Base-by-base conservation (phyloP, 169 alveolate species). In the Blepharisma undulans region DNA sequence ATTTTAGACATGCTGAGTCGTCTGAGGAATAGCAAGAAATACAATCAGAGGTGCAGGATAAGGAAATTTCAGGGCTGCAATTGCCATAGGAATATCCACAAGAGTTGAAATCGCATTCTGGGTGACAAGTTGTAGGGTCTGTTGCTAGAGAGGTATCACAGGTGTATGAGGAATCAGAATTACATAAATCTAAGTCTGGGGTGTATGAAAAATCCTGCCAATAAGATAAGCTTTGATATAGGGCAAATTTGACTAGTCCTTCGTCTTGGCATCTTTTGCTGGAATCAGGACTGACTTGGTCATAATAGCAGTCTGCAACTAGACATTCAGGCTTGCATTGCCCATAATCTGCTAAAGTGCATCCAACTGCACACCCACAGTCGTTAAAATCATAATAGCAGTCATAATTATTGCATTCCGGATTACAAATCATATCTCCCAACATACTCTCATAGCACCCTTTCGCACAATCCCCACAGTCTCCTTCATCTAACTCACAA, bases 401-500 rank as follows among this genome's bases (percentile, higher is more conserved):
- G 0, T 29, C 84, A 6, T 10, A 22, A 66, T 29, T 86, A 22
- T 86, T 86, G 27, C 91, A 86, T 66, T 60, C 91, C 10, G 34
- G 74, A 48, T 86, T 33, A 4, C 72, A 32, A 21, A 71, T 7
- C 22, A 27, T 36, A 86, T 86, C 72, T 29, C 27, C 27, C 0
- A 86, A 27, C 91, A 86, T 86, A 30, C 27, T 36, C 8, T 22
- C 61, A 21, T 3, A 19, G 36, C 91, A 86, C 19, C 91, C 85
- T 0, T 19, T 10, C 1, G 91, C 81, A 12, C 91, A 86, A 14
- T 60, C 6, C 12, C 91, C 91, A 18, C 89, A 84, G 18, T 36
- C 78, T 6, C 89, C 79, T 2, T 4, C 1, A 33, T 84, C 89
- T 19, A 21, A 84, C 12, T 22, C 8, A 7, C 89, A 84, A 4